phyloP scores from a whole-genome alignment of 1,139 yeast genomes.

The Geotrichum histeridarum region DNA sequence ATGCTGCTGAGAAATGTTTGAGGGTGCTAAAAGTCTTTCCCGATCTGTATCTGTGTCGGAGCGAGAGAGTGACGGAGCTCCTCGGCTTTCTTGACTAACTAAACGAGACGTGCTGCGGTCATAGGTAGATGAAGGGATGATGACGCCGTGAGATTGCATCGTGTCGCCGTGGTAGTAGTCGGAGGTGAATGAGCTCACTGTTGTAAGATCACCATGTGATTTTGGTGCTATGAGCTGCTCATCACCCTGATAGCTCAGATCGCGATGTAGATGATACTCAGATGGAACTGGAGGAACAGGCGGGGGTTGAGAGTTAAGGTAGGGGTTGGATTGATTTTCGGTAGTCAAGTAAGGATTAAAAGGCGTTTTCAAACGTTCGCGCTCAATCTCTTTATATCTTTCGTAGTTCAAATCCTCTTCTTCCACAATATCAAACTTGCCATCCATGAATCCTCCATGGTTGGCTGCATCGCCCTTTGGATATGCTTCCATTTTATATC shows the following conservation, averaged over 20 bases:
- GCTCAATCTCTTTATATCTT: slow-evolving; percentile 22
- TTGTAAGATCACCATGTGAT: background rate
- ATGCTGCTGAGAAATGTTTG: background rate
- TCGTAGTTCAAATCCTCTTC: slow-evolving; percentile 32
- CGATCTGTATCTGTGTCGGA: background rate
- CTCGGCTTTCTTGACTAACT: background rate
- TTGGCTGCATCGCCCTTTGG: slow-evolving; percentile 6
- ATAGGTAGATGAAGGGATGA: background rate
- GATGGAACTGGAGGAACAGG: background rate
- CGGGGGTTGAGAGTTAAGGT: background rate
- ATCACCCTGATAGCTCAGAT: background rate
- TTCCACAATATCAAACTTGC: slow-evolving; percentile 30
- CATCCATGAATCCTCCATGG: slow-evolving; percentile 17
- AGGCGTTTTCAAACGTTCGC: slow-evolving; percentile 12
- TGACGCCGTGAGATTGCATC: slow-evolving; percentile 3
- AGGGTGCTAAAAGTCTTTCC: background rate
- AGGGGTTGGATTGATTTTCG: background rate
- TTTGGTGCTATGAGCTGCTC: background rate
- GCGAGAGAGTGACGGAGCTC: background rate
- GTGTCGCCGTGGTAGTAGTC: background rate
- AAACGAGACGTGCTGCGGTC: background rate
- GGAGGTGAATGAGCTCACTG: background rate
- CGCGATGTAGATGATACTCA: background rate
- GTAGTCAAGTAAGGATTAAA: slow-evolving; percentile 9
- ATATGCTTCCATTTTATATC: slow-evolving; percentile 8